Conservation (phyloP, 2,329 filamentous ascomycete genomes). For the Colletotrichum sp. region DNA sequence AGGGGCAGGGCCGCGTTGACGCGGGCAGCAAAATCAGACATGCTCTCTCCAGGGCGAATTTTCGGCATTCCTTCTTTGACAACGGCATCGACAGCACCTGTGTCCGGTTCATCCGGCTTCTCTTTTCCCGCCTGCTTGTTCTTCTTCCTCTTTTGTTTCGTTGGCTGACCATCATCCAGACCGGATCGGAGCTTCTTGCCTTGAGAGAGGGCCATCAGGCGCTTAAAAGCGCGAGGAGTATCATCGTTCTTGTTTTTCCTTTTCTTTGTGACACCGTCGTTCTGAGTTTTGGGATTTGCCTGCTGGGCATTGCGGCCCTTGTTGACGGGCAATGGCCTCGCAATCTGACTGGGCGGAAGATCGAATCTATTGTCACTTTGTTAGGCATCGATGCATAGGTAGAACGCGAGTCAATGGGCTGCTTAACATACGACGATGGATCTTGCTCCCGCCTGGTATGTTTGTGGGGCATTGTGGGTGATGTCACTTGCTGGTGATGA, state of each 20-base stretch:
- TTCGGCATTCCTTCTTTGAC: conserved; percentile 54
- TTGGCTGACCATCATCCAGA: conserved; percentile 70
- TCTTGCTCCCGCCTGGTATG: conserved; percentile 73
- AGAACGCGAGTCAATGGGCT: background rate
- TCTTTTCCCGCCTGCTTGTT: conserved; percentile 29
- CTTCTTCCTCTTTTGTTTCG: conserved; percentile 27
- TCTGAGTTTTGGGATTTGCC: conserved; percentile 28
- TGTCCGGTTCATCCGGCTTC: background rate
- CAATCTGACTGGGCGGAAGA: conserved; percentile 53
- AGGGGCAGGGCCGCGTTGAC: conserved; percentile 88
- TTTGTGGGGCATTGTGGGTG: conserved; percentile 78
- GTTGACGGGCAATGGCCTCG: conserved; percentile 54
- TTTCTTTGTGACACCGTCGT: conserved; percentile 42
- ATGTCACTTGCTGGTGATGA: background rate
- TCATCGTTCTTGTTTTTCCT: conserved; percentile 67
- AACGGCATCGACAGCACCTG: conserved; percentile 24
- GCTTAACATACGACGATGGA: conserved; percentile 52
- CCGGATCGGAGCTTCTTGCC: conserved; percentile 67
- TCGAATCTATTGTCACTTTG: conserved; percentile 46
- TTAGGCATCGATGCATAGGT: background rate
- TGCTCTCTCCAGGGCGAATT: conserved; percentile 82
- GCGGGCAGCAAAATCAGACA: conserved; percentile 81
- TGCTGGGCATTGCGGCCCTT: conserved; percentile 16
- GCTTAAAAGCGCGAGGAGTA: conserved; percentile 85
- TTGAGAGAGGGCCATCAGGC: conserved; percentile 77